phyloP scores from a whole-genome alignment of 352 stramenopile species.

The Globisporangium nunn region DNA sequence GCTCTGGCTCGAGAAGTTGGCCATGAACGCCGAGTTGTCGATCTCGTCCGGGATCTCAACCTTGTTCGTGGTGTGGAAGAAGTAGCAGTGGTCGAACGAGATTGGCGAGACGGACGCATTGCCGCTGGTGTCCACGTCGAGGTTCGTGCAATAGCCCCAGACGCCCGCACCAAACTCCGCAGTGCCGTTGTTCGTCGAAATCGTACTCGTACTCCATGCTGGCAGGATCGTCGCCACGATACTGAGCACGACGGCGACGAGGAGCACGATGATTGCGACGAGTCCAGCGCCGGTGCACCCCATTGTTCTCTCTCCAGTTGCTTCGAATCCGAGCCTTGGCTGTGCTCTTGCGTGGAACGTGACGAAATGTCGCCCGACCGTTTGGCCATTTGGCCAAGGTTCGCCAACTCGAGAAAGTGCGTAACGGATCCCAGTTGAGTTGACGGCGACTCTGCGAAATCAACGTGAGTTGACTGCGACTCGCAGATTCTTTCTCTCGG shows the following conservation, averaged over 20 bases:
- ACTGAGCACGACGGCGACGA: slow-evolving; percentile 49
- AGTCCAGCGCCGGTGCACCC: slow-evolving; percentile 44
- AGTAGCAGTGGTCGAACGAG: slow-evolving; percentile 61
- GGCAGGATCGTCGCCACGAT: slow-evolving; percentile 53
- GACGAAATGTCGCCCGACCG: too few species aligned
- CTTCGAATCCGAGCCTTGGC: too few species aligned
- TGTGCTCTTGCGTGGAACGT: too few species aligned
- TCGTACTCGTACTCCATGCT: slow-evolving; percentile 54
- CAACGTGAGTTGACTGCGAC: too few species aligned
- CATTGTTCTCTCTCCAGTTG: slow-evolving; percentile 16
- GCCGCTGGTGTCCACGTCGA: slow-evolving; percentile 22
- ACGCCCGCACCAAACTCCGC: slow-evolving; percentile 50
- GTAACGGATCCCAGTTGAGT: too few species aligned
- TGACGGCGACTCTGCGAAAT: too few species aligned
- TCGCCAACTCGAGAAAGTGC: too few species aligned
- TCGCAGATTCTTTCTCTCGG: too few species aligned
- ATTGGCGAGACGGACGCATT: slow-evolving; percentile 17
- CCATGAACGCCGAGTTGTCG: slow-evolving; percentile 19
- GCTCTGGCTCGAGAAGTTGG: slow-evolving; percentile 49
- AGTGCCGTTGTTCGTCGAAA: slow-evolving; percentile 20
- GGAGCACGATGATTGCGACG: slow-evolving; percentile 51
- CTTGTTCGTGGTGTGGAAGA: slow-evolving; percentile 60
- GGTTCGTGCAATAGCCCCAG: slow-evolving; percentile 62
- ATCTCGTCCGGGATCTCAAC: slow-evolving; percentile 29
- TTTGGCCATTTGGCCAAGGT: too few species aligned